These are phyloP conservation scores for Heliamphora exappendiculata DNA, from an alignment of 148 eudicot species.

Conservation along the genomic window DNA sequence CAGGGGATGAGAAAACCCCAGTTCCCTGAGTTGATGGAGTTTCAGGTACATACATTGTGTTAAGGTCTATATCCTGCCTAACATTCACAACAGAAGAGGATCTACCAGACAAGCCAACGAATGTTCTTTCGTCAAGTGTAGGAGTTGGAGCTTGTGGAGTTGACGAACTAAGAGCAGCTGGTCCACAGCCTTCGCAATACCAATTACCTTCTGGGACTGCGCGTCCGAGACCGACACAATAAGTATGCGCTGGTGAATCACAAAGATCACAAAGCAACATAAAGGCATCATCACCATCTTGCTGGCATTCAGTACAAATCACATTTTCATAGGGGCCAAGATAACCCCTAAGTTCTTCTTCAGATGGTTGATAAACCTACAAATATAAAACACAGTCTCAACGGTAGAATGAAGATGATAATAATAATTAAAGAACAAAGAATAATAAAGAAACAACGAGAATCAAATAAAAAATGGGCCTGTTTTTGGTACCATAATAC, in stretches of 20 bases:
- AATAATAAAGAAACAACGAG: background rate
- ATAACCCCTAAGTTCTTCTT: conserved; percentile 80
- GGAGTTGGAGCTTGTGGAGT: conserved; percentile 41
- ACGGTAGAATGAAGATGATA: background rate
- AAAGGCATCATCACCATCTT: conserved; percentile 90
- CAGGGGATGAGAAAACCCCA: conserved; percentile 42
- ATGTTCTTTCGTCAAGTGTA: conserved; percentile 33
- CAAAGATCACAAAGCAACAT: conserved; percentile 93
- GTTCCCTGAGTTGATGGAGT: conserved; percentile 54
- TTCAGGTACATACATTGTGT: conserved; percentile 61
- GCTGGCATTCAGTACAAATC: conserved; percentile 81
- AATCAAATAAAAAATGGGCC: conserved; percentile 18
- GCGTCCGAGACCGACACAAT: conserved; percentile 81
- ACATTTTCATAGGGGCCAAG: conserved; percentile 80
- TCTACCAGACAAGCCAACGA: conserved; percentile 25
- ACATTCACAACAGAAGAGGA: conserved; percentile 47
- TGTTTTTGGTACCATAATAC: background rate
- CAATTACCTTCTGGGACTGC: conserved; percentile 94
- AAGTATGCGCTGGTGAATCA: conserved; percentile 97
- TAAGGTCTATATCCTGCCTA: conserved; percentile 66
- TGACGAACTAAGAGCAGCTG: conserved; percentile 50
- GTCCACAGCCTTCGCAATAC: conserved; percentile 96
- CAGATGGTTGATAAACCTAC: conserved; percentile 96
- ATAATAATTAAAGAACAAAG: background rate
- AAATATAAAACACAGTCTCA: background rate